Evolutionary conservation across 306 rosid species (phyloP).

Genomic region (Mucuna pruriens): DNA sequence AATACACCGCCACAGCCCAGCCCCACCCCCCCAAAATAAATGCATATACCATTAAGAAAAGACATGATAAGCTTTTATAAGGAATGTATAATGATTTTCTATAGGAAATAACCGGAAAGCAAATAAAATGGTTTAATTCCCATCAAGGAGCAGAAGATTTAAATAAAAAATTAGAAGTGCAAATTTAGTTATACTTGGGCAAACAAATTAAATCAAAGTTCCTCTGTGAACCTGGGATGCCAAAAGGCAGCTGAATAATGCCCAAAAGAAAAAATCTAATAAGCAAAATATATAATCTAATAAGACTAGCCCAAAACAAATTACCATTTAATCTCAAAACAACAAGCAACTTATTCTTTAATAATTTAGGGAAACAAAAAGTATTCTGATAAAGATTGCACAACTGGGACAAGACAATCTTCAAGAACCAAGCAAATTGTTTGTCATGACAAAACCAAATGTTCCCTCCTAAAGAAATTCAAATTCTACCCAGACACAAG

Average conservation of each 20-base stretch:
- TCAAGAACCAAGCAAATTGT: constrained; percentile 9
- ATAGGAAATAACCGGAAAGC: not conserved
- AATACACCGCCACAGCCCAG: constrained; percentile 33
- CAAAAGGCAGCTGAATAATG: constrained; percentile 1
- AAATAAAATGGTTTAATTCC: constrained; percentile 14
- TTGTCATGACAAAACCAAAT: not conserved
- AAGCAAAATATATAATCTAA: constrained; percentile 9
- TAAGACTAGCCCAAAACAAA: not conserved
- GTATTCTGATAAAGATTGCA: not conserved
- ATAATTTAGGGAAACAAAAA: not conserved
- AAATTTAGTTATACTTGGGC: constrained; percentile 3
- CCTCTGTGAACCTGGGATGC: not conserved
- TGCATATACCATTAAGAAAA: constrained; percentile 29
- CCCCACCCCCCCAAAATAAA: constrained; percentile 18
- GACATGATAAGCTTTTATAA: constrained; percentile 1
- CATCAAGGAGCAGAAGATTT: constrained; percentile 12
- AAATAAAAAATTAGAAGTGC: not conserved
- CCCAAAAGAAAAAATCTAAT: not conserved
- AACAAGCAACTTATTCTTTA: not conserved
- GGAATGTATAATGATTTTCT: constrained; percentile 10
- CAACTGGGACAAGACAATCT: constrained; percentile 3
- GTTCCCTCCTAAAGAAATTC: not conserved
- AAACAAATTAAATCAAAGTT: constrained; percentile 18
- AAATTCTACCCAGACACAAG: not conserved
- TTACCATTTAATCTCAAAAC: not conserved